phyloP scores from a whole-genome alignment of 306 rosid genomes.

The Trifolium pratense region DNA sequence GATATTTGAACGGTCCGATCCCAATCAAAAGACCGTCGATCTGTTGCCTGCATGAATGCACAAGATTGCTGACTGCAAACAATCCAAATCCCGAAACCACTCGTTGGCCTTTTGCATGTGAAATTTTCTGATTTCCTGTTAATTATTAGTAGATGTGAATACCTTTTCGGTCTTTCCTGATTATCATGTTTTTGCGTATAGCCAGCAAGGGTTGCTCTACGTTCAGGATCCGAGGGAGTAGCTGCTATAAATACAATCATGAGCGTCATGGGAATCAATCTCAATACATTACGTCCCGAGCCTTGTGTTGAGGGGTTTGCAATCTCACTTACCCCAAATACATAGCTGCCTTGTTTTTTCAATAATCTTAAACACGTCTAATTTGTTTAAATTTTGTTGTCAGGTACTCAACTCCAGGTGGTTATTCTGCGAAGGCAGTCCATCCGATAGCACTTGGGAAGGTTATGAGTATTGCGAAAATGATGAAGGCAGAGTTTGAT shows the following conservation, averaged over 20 bases:
- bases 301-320: constrained; percentile 97
- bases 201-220: constrained; percentile 90
- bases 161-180: constrained; percentile 3
- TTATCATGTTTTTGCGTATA: constrained; percentile 43
- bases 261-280: constrained; percentile 99
- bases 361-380: constrained; percentile 25
- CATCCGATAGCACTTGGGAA: constrained; percentile 97
- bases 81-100: too few species aligned
- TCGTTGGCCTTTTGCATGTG: background rate
- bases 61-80: background rate
- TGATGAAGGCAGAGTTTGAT: constrained; percentile 84
- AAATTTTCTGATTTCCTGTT: background rate
- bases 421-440: constrained; percentile 94
- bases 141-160: background rate
- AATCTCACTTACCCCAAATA: constrained; percentile 36
- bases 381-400: constrained; percentile 41
- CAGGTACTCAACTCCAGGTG: constrained; percentile 99
- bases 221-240: constrained; percentile 86
- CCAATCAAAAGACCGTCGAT: background rate
- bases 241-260: constrained; percentile 94
- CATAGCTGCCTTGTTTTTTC: constrained; percentile 30
- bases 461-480: constrained; percentile 89
- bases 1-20: too few species aligned
- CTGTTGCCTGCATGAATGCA: background rate
- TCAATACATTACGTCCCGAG: constrained; percentile 82